Base-by-base conservation (phyloP, 148 eudicot genomes). In the Bassia scoparia region DNA sequence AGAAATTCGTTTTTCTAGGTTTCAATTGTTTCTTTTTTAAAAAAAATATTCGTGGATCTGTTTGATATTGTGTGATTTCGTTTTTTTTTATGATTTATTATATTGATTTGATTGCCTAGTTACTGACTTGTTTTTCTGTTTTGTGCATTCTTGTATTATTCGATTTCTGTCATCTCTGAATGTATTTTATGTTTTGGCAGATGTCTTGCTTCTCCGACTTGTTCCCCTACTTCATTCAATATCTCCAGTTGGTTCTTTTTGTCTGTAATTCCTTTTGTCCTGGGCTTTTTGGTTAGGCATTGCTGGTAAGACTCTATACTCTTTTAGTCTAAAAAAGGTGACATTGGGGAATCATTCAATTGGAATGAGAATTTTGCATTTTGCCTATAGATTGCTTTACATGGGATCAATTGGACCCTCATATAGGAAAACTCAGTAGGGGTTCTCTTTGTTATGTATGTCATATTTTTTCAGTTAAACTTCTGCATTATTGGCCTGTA, bases 241-340 rank as follows among this genome's bases (percentile, higher is more conserved):
- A 88, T 94, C n/a, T n/a, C n/a, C n/a, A n/a, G 87, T 34, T 94
- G 88, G 91, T 94, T 91, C 82, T 93, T 94, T 23, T 80, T 94
- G 69, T 94, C 97, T 11, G 98, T 94, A 67, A 94, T 96, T 75
- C 93, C 98, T 46, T 88, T 91, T 70, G 84, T 96, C 20, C 48
- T 89, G 43, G 78, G 97, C 97, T 72, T 87, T 97, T 48, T 94
- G 98, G 98, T 53, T 94, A 79, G 98, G 98, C 74, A 94, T n/a
- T 94, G 98, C 84, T 91, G 98, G 98, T 94, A 93, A 50, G 18
- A n/a, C 58, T 63, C 54, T 74, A 27, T 61, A 29, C 73, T 74
- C 65, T 41, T n/a, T n/a, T n/a, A n/a, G n/a, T n/a, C n/a, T n/a
- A 38, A 29, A 29, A 46, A 62, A 26, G 54, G 16, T 24, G 29